A percentile compares a stretch with the other conserved stretches of the same genome.
These are phyloP conservation scores for Volutella citrinella DNA, from an alignment of 2,329 filamentous ascomycete genomes.

Conservation along the genomic window DNA sequence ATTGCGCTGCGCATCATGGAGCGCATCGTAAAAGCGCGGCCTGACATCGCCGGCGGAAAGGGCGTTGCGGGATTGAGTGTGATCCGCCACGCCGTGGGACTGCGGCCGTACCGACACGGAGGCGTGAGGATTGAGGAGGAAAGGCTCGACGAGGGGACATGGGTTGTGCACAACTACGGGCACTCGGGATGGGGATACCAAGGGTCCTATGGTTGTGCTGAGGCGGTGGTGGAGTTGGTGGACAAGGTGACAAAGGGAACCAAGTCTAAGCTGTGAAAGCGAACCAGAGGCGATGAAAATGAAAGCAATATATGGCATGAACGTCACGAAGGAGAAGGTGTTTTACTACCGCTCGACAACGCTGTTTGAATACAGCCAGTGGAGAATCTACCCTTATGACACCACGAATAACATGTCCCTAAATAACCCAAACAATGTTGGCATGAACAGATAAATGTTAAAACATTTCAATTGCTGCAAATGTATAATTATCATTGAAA, in stretches of 20 bases:
- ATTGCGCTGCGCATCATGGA: constrained; percentile 83
- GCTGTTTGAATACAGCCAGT: too few species aligned
- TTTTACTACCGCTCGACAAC: too few species aligned
- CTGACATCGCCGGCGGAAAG: constrained; percentile 60
- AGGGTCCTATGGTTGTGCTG: constrained; percentile 67
- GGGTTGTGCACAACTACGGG: constrained; percentile 79
- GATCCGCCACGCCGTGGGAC: constrained; percentile 76
- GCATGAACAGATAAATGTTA: too few species aligned
- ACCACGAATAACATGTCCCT: too few species aligned
- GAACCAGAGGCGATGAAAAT: too few species aligned
- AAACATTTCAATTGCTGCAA: too few species aligned
- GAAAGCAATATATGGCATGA: too few species aligned
- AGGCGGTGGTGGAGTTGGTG: constrained; percentile 64
- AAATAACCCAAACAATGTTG: too few species aligned
- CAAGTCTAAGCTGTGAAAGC: constrained; percentile 31
- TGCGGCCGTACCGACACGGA: constrained; percentile 70
- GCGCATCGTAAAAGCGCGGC: constrained; percentile 63
- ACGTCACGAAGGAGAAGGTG: too few species aligned
- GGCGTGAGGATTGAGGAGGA: constrained; percentile 71
- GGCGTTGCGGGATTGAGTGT: constrained; percentile 72
- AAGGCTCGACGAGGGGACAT: constrained; percentile 47
- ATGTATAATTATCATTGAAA: too few species aligned
- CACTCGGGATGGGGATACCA: constrained; percentile 77
- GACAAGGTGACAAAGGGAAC: constrained; percentile 48
- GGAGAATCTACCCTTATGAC: too few species aligned